Conservation (phyloP, 257 asterid species). For the Solanum verrucosum region DNA sequence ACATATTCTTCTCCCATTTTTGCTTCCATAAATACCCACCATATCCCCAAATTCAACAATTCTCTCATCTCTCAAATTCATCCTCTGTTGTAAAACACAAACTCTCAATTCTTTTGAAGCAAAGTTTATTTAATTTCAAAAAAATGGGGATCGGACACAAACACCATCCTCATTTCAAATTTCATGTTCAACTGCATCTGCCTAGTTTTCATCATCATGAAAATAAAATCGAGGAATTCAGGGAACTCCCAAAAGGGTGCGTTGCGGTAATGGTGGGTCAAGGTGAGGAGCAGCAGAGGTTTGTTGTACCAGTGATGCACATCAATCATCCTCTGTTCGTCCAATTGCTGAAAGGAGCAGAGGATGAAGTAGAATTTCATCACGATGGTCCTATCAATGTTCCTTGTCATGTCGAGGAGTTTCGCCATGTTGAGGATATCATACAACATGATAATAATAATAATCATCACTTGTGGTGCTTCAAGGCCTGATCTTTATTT, state of each 20-base stretch:
- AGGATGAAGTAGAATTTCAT: slow-evolving; percentile 58
- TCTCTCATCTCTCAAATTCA: not conserved
- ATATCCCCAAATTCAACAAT: not conserved
- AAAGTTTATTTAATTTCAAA: not conserved
- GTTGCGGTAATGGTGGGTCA: slow-evolving; percentile 45
- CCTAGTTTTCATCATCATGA: slow-evolving; percentile 18
- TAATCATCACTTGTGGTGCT: slow-evolving; percentile 38
- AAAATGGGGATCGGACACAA: slow-evolving; percentile 51
- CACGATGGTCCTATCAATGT: slow-evolving; percentile 51
- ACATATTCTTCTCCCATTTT: not conserved
- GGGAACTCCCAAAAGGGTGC: slow-evolving; percentile 39
- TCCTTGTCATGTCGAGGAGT: slow-evolving; percentile 56
- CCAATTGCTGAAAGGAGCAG: slow-evolving; percentile 48
- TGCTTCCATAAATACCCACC: not conserved
- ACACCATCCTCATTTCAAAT: slow-evolving; percentile 27
- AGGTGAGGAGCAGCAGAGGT: slow-evolving; percentile 43
- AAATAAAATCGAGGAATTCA: not conserved
- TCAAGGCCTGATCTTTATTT: slow-evolving; percentile 20
- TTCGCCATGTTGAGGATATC: slow-evolving; percentile 29
- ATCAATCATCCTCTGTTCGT: slow-evolving; percentile 50
- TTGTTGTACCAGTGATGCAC: slow-evolving; percentile 49
- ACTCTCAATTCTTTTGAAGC: not conserved
- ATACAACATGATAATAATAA: slow-evolving; percentile 24
- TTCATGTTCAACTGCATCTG: slow-evolving; percentile 27
- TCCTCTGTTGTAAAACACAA: too few species aligned